phyloP scores from a whole-genome alignment of 1,139 yeast species.

The Geotrichum citri-aurantii region DNA sequence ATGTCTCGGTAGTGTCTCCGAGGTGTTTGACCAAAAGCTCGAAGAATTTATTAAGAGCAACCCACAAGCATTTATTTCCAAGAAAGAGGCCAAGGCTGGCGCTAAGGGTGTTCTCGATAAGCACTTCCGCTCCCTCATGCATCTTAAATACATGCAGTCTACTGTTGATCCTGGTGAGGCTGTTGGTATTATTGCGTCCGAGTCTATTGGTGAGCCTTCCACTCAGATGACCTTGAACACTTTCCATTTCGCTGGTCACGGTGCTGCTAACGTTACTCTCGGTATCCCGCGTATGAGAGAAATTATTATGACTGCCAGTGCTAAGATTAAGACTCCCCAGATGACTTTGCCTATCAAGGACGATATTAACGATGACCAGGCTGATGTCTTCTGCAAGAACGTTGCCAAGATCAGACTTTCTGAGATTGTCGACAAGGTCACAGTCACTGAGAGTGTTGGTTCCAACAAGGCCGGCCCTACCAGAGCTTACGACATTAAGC shows the following conservation, averaged over 20 bases:
- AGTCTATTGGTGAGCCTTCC: slow-evolving; percentile 98
- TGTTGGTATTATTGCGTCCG: slow-evolving; percentile 97
- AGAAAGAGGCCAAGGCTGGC: slow-evolving; percentile 38
- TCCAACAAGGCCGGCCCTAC: slow-evolving; percentile 51
- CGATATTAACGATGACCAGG: slow-evolving; percentile 78
- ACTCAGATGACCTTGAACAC: slow-evolving; percentile 99
- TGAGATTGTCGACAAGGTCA: slow-evolving; percentile 79
- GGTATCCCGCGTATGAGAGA: slow-evolving; percentile 99
- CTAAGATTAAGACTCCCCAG: slow-evolving; percentile 94
- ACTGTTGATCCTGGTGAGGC: slow-evolving; percentile 95
- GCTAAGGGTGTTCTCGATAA: slow-evolving; percentile 61
- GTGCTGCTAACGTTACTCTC: slow-evolving; percentile 98
- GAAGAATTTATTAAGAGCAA: slow-evolving; percentile 61
- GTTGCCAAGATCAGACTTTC: slow-evolving; percentile 80
- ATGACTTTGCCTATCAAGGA: slow-evolving; percentile 84
- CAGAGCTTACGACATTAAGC: slow-evolving; percentile 67
- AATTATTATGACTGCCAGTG: slow-evolving; percentile 97
- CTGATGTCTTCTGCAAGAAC: slow-evolving; percentile 89
- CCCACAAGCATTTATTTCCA: slow-evolving; percentile 44
- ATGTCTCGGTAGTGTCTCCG: slow-evolving; percentile 89
- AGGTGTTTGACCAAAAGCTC: slow-evolving; percentile 74
- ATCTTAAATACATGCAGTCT: slow-evolving; percentile 95
- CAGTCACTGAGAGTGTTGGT: slow-evolving; percentile 79
- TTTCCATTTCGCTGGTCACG: slow-evolving; percentile 99
- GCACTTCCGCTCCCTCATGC: slow-evolving; percentile 95